phyloP scores from a whole-genome alignment of 2,329 filamentous ascomycete species.

The Botrytis hyacinthi region DNA sequence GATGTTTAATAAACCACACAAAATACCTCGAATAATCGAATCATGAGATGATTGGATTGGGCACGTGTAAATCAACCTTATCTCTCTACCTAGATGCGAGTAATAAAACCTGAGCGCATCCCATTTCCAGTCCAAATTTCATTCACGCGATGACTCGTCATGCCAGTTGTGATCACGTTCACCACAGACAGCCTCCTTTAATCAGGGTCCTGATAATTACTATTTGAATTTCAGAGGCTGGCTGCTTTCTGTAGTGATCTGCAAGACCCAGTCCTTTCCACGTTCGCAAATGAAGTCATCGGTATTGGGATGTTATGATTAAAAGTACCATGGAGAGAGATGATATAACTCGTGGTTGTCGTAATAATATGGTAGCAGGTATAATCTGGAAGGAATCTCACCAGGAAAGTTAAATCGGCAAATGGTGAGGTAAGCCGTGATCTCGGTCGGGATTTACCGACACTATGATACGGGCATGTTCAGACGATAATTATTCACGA shows the following conservation, averaged over 20 bases:
- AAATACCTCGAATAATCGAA: neutral
- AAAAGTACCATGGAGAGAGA: neutral
- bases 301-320: no score
- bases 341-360: neutral
- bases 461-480: neutral
- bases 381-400: neutral
- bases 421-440: neutral
- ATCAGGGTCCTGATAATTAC: neutral
- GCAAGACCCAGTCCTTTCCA: neutral
- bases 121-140: neutral
- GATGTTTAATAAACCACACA: neutral
- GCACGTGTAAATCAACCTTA: neutral
- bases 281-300: neutral
- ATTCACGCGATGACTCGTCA: neutral
- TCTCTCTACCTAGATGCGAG: neutral
- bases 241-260: neutral
- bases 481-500: neutral
- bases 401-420: neutral
- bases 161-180: neutral
- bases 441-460: conserved; percentile 2
- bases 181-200: neutral
- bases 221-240: neutral
- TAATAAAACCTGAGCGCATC: neutral
- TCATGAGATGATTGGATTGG: neutral
- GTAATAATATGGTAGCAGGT: neutral